These are phyloP conservation scores for Pulveroboletus sp. DNA, from an alignment of 768 basidiomycete species.

Conservation along the genomic window DNA sequence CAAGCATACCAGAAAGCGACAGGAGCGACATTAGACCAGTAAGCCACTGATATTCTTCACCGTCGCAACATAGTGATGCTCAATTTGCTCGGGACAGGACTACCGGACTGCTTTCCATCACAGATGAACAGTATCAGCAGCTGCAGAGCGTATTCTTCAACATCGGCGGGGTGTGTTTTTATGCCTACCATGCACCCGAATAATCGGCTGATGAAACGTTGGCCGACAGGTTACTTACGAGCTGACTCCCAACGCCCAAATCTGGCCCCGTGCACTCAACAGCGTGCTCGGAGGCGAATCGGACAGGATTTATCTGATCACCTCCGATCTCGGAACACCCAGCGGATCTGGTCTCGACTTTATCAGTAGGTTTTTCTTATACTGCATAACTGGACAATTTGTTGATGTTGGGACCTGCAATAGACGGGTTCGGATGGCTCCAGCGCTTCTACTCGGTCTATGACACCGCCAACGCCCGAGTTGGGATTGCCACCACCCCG, in stretches of 20 bases:
- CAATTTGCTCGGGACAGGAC: constrained; percentile 20
- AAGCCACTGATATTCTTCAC: constrained; percentile 20
- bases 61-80: not conserved
- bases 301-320: constrained; percentile 53
- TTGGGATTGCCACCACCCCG: too few relatives aligned
- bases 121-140: constrained; percentile 16
- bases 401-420: too few relatives aligned
- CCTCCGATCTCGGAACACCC: constrained; percentile 47
- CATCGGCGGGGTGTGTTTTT: constrained; percentile 13
- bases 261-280: constrained; percentile 65
- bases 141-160: constrained; percentile 19
- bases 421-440: too few relatives aligned
- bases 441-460: too few relatives aligned
- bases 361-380: constrained; percentile 43
- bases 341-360: constrained; percentile 64
- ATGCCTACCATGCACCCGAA: not conserved
- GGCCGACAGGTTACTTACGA: constrained; percentile 46
- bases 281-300: constrained; percentile 51
- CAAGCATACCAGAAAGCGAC: constrained; percentile 7
- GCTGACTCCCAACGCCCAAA: constrained; percentile 63
- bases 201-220: not conserved
- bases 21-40: constrained; percentile 27
- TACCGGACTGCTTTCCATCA: constrained; percentile 27
- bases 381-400: not conserved
- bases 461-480: too few relatives aligned